phyloP scores from a whole-genome alignment of 805 yeast species.

The Monosporozyma servazzii region DNA sequence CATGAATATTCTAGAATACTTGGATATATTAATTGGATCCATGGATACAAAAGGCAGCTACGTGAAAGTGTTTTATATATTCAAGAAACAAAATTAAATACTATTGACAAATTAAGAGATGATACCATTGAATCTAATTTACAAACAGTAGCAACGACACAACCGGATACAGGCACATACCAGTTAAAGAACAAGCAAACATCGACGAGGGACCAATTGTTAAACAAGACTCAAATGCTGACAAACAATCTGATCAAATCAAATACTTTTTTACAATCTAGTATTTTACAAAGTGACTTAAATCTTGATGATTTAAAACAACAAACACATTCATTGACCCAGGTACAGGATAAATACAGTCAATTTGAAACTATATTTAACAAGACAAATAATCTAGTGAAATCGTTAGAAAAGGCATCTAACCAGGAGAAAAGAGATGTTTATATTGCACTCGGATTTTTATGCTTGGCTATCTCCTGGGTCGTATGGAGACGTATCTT shows the following conservation, averaged over 20 bases:
- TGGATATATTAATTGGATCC: constrained; percentile 16
- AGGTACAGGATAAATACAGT: constrained; percentile 26
- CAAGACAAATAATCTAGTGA: constrained; percentile 26
- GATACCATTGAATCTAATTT: constrained; percentile 10
- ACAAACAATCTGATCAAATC: constrained; percentile 27
- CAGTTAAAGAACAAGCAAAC: background rate
- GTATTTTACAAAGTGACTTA: constrained; percentile 29
- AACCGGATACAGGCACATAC: background rate
- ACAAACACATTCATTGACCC: constrained; percentile 24
- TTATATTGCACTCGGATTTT: constrained; percentile 24
- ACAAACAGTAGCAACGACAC: background rate
- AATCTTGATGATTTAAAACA: constrained; percentile 27
- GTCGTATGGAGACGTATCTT: constrained; percentile 30
- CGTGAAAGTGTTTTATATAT: constrained; percentile 2
- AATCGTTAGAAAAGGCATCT: constrained; percentile 24
- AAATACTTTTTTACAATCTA: constrained; percentile 26
- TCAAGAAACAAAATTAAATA: constrained; percentile 4
- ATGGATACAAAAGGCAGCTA: constrained; percentile 10
- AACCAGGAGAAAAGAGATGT: constrained; percentile 29
- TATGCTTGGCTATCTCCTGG: constrained; percentile 25
- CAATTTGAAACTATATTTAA: constrained; percentile 23
- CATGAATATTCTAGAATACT: constrained; percentile 6
- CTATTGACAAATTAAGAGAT: constrained; percentile 14
- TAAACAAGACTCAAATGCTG: constrained; percentile 21
- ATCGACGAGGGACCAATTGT: constrained; percentile 21